Base-by-base conservation (phyloP, 1,284 basidiomycete genomes). In the Neotropicomus parvogracilis region DNA sequence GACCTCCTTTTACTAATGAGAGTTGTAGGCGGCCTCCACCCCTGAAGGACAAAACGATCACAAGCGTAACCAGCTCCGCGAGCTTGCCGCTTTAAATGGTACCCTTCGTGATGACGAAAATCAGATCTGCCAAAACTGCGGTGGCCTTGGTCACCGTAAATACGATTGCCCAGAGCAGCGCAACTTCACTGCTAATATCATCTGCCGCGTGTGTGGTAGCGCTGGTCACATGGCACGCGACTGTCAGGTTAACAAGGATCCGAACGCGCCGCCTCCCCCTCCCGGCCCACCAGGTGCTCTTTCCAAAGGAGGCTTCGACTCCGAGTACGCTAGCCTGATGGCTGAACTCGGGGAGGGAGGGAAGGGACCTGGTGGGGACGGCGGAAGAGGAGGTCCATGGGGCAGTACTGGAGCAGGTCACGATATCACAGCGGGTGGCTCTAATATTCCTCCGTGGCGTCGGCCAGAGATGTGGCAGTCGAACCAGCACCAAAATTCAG, bases 11-110 rank as follows among this genome's bases (percentile, higher is more conserved):
- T 36, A 55, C 50, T 55, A 6, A 64, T 35, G 6, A 36, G 21
- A 40, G 44, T 29, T 40, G 0, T 59, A 95, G 92, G 95, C 97
- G 49, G 97, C 97, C 5, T 98, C 95, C 17, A 97, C 95, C 4
- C 97, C 97, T 1, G 97, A 99, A 75, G 95, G 94, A 32, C 93
- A 99, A 72, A 99, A 99, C 66, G 95, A 98, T 66, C 97, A 99
- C 75, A 99, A 99, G 70, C 88, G 97, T 44, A 98, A 95, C 68
- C 97, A 99, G 73, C 83, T 99, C 41, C 91, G 97, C 59, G 97
- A 99, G 69, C 81, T 99, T 27, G 97, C 97, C 13, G 93, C 95
- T 16, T 75, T 99, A 46, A 99, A 99, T 68, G 97, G 97, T 70
- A 99, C 97, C 21, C 84, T 99, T 50, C 92, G 97, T 59, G 97